These are phyloP conservation scores for Plasmodium billcollinsi DNA, from an alignment of 169 alveolate species.

Conservation along the genomic window DNA sequence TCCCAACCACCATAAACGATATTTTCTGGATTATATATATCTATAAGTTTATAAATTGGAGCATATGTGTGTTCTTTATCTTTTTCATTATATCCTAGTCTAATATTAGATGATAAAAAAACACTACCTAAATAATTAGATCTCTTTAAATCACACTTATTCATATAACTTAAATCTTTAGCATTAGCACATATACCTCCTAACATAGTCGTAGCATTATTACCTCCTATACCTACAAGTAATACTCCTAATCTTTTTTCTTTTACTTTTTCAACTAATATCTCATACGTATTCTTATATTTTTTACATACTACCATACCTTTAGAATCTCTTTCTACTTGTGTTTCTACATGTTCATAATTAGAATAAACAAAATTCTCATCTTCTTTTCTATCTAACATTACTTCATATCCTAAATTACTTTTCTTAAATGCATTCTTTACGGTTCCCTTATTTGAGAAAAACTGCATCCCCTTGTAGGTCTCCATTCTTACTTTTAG, in stretches of 20 bases:
- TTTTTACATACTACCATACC: slow-evolving; percentile 32
- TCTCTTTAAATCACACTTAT: slow-evolving; percentile 87
- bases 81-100: slow-evolving; percentile 84
- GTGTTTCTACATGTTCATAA: slow-evolving; percentile 40
- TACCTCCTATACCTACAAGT: slow-evolving; percentile 94
- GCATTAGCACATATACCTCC: slow-evolving; percentile 92
- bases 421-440: slow-evolving; percentile 8
- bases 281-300: slow-evolving; percentile 27
- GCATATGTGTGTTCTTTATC: slow-evolving; percentile 84
- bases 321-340: slow-evolving; percentile 21
- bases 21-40: slow-evolving; percentile 91
- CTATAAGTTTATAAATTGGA: slow-evolving; percentile 89
- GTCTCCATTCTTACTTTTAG: slow-evolving; percentile 13
- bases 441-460: not conserved
- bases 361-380: slow-evolving; percentile 26
- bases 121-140: slow-evolving; percentile 92
- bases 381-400: slow-evolving; percentile 25
- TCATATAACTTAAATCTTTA: slow-evolving; percentile 87
- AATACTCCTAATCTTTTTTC: slow-evolving; percentile 89
- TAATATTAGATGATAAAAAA: slow-evolving; percentile 87
- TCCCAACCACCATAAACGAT: slow-evolving; percentile 93
- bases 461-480: slow-evolving; percentile 23
- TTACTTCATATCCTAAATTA: not conserved
- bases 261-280: slow-evolving; percentile 42
- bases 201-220: slow-evolving; percentile 91